Conservation (phyloP, 371 early-diverging fungal species). For the Umbelopsis sp. region DNA sequence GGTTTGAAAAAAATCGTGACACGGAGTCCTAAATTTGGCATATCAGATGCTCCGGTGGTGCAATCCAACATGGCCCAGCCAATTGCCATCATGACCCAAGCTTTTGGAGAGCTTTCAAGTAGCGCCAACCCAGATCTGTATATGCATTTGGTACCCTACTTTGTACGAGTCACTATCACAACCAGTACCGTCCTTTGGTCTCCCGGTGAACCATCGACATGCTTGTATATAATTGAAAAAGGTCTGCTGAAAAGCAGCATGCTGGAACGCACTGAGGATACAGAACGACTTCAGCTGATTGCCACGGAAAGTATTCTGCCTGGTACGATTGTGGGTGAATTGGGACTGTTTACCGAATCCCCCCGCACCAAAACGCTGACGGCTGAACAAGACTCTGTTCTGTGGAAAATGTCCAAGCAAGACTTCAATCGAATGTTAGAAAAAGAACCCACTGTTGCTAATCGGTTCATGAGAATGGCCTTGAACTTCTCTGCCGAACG, state of each 20-base stretch:
- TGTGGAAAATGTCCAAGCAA: constrained; percentile 68
- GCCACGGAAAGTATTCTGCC: constrained; percentile 74
- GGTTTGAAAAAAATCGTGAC: not conserved
- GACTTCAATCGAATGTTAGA: constrained; percentile 62
- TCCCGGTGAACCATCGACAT: constrained; percentile 64
- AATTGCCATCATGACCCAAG: constrained; percentile 66
- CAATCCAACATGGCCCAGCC: constrained; percentile 54
- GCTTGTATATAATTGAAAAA: constrained; percentile 76
- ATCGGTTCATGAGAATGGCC: constrained; percentile 57
- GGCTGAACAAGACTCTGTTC: constrained; percentile 63
- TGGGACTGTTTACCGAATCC: constrained; percentile 67
- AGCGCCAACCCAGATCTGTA: constrained; percentile 52
- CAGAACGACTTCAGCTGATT: constrained; percentile 21
- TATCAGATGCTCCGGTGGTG: constrained; percentile 24
- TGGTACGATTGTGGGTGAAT: constrained; percentile 80
- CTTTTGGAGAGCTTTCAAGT: constrained; percentile 60
- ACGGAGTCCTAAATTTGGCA: constrained; percentile 13
- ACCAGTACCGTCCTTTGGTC: constrained; percentile 67
- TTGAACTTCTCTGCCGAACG: constrained; percentile 65
- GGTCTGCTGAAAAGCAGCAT: constrained; percentile 72
- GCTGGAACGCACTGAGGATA: constrained; percentile 47
- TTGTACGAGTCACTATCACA: constrained; percentile 56
- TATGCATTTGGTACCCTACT: constrained; percentile 61
- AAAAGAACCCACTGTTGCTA: constrained; percentile 52
- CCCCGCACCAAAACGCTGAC: constrained; percentile 61